phyloP scores from a whole-genome alignment of 371 early-diverging fungal species.

The Capillidium heterosporum region DNA sequence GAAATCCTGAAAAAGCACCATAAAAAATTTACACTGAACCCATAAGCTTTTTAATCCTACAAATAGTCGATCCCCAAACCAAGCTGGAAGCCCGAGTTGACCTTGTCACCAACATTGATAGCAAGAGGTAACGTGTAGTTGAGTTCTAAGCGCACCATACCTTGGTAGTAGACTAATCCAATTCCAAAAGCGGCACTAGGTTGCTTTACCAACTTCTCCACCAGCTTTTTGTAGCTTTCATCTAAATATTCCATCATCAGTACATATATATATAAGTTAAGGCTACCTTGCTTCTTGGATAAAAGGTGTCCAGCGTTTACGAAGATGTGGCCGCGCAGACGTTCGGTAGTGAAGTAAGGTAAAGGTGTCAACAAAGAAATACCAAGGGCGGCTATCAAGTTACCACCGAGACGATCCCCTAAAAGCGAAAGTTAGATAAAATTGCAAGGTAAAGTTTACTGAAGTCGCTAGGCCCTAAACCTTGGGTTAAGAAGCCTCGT shows the following conservation, averaged over 20 bases:
- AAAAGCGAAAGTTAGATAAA: background rate
- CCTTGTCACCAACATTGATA: conserved; percentile 43
- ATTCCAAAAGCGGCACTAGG: conserved; percentile 52
- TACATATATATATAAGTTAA: background rate
- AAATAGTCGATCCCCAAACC: conserved; percentile 76
- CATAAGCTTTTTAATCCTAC: conserved; percentile 16
- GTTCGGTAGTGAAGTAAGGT: conserved; percentile 39
- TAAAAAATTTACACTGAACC: too few relatives aligned
- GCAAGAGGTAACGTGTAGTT: conserved; percentile 76
- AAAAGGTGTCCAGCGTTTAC: conserved; percentile 67
- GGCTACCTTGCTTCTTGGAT: conserved; percentile 25
- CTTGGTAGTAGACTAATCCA: conserved; percentile 75
- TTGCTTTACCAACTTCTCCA: conserved; percentile 18
- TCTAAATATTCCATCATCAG: background rate
- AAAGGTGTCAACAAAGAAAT: conserved; percentile 63
- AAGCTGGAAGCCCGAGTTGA: conserved; percentile 65
- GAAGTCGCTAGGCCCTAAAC: conserved; percentile 74
- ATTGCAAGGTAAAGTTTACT: conserved; percentile 15
- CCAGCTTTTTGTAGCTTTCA: conserved; percentile 11
- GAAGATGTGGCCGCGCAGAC: conserved; percentile 65
- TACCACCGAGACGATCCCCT: conserved; percentile 80
- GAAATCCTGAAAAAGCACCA: too few relatives aligned
- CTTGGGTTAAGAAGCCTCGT: conserved; percentile 72
- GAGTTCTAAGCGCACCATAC: conserved; percentile 68
- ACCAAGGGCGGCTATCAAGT: conserved; percentile 58